Percentiles rank a stretch among this genome's conserved stretches.
These are phyloP conservation scores for Neurospora sp. DNA, from an alignment of 495 filamentous ascomycete genomes.

Conservation along the genomic window DNA sequence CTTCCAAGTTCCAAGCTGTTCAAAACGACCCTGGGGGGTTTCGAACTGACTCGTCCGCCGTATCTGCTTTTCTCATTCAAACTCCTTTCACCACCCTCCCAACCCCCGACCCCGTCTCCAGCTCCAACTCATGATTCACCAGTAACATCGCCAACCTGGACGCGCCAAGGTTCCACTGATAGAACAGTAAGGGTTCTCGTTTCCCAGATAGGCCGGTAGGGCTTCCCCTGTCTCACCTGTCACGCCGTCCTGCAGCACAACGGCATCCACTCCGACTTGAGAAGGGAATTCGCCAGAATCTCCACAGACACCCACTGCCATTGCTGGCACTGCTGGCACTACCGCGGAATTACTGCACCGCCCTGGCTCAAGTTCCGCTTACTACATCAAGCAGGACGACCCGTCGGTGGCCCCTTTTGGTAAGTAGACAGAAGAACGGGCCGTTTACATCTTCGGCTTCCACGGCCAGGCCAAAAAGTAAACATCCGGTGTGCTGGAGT, in stretches of 20 bases:
- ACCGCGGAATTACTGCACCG: neutral
- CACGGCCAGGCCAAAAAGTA: conserved; percentile 3
- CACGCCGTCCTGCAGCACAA: neutral
- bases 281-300: neutral
- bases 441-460: conserved; percentile 3
- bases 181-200: neutral
- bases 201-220: neutral
- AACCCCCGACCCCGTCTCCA: neutral
- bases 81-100: neutral
- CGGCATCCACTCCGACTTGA: neutral
- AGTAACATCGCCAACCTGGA: neutral
- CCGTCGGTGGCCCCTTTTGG: neutral
- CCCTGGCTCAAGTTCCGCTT: neutral
- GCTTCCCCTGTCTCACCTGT: neutral
- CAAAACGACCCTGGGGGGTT: neutral
- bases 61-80: neutral
- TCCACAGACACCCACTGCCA: neutral
- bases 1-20: neutral
- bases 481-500: conserved; percentile 2
- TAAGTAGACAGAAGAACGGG: neutral
- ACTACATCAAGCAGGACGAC: neutral
- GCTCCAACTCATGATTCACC: neutral
- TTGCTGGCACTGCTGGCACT: neutral
- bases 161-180: neutral
- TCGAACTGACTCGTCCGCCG: neutral